Conservation (phyloP, 352 stramenopile genomes). For the Globisporangium camurandrum region DNA sequence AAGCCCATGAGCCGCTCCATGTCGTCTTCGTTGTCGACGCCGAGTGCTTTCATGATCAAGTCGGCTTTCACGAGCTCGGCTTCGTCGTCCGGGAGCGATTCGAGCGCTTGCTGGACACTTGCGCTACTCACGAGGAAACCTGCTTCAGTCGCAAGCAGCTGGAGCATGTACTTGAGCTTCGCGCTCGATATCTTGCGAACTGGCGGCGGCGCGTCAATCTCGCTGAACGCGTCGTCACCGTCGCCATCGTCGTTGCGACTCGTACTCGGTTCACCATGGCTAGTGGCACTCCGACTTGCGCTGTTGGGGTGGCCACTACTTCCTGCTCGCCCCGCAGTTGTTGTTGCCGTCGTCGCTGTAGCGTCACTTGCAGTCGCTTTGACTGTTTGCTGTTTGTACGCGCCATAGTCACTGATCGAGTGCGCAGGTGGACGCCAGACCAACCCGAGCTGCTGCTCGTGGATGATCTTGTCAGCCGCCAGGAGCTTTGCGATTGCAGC, state of each 20-base stretch:
- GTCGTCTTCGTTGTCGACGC: conserved; percentile 81
- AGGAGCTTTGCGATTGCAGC: conserved; percentile 84
- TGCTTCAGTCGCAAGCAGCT: conserved; percentile 77
- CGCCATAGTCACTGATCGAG: conserved; percentile 41
- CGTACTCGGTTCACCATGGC: conserved; percentile 1
- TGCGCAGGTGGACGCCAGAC: conserved; percentile 53
- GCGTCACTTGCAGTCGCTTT: not conserved
- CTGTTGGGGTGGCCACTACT: conserved; percentile 14
- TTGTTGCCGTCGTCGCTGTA: not conserved
- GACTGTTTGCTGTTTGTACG: conserved; percentile 21
- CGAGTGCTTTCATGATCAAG: conserved; percentile 82
- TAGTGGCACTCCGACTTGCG: conserved; percentile 4
- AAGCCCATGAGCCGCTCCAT: conserved; percentile 77
- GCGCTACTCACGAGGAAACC: conserved; percentile 81
- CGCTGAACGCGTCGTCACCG: conserved; percentile 33
- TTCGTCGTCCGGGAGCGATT: conserved; percentile 62
- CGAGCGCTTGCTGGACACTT: conserved; percentile 70
- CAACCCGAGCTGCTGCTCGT: conserved; percentile 88
- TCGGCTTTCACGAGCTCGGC: conserved; percentile 83
- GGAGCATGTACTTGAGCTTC: conserved; percentile 87
- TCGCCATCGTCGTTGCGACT: conserved; percentile 6
- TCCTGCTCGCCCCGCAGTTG: not conserved
- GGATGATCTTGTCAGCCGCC: conserved; percentile 83
- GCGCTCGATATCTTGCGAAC: conserved; percentile 65
- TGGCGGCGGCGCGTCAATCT: conserved; percentile 25